Conservation (phyloP, 768 basidiomycete genomes). For the Tylopilus vinaceipallidus region DNA sequence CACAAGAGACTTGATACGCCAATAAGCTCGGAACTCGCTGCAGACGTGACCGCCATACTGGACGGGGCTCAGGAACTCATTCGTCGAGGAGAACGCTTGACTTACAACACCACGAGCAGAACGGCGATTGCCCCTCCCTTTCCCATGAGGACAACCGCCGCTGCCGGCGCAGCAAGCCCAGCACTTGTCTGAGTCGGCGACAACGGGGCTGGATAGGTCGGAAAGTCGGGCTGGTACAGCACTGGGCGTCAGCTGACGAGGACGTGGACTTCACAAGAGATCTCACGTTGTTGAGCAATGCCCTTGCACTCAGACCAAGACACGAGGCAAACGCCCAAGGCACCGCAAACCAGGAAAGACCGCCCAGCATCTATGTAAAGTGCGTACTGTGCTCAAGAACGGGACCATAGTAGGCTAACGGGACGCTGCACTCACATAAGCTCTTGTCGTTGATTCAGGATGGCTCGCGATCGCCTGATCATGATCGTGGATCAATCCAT, state of each 20-base stretch:
- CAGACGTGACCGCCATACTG: conserved; percentile 48
- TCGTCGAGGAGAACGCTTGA: not conserved
- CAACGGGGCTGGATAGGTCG: conserved; percentile 48
- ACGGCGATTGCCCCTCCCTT: conserved; percentile 44
- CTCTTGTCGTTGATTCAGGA: conserved; percentile 49
- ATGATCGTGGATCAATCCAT: conserved; percentile 13
- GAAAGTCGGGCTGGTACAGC: conserved; percentile 43
- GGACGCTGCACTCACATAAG: conserved; percentile 37
- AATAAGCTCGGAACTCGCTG: conserved; percentile 45
- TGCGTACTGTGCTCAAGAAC: not conserved
- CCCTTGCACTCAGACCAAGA: conserved; percentile 43
- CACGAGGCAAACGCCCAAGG: conserved; percentile 51
- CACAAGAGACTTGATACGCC: conserved; percentile 45
- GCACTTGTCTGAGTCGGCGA: conserved; percentile 39
- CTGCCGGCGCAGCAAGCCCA: conserved; percentile 46
- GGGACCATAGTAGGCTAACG: too few relatives aligned
- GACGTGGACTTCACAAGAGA: not conserved
- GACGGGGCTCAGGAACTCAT: not conserved
- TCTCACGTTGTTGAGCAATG: conserved; percentile 32
- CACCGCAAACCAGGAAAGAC: conserved; percentile 57
- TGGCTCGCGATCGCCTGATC: conserved; percentile 54
- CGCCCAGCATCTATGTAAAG: conserved; percentile 53
- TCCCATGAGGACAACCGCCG: conserved; percentile 46
- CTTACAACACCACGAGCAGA: conserved; percentile 42
- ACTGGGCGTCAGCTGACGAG: not conserved